A percentile compares a stretch with the other conserved stretches of the same genome.
Conservation (phyloP, 768 basidiomycete genomes). For the Tulasnella sp. region DNA sequence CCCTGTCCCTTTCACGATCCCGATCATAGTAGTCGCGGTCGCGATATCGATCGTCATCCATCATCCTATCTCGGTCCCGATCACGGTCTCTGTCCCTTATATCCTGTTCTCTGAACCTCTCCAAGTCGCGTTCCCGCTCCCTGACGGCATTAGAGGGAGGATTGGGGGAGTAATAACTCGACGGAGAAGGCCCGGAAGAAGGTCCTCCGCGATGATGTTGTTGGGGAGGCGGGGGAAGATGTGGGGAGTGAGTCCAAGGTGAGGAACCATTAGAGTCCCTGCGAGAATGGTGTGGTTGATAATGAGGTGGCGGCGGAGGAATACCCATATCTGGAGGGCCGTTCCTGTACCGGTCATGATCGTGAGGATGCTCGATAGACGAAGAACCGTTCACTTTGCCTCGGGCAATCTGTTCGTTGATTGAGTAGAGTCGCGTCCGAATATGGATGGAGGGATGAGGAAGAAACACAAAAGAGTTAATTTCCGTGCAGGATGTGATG, state of each 20-base stretch:
- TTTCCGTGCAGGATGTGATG: background rate
- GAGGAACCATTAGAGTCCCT: no score
- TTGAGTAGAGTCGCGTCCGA: constrained; percentile 3
- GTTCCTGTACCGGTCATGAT: background rate
- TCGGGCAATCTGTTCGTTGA: no score
- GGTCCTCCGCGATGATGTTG: constrained; percentile 1
- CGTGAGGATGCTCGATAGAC: background rate
- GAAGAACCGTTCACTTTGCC: constrained; percentile 7
- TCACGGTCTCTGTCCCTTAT: background rate
- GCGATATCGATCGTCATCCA: background rate
- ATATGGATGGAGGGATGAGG: background rate
- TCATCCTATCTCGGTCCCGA: background rate
- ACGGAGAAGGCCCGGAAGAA: constrained; percentile 5
- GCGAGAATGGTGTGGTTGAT: background rate
- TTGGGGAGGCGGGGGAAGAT: background rate
- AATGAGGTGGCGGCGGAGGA: background rate
- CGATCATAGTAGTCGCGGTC: constrained; percentile 10
- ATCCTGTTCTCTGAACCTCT: background rate
- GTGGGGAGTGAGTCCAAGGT: no score
- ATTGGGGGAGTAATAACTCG: background rate
- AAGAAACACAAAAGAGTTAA: background rate
- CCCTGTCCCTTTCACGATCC: background rate
- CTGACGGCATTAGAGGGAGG: background rate
- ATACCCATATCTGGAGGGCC: no score
- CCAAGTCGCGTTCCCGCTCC: constrained; percentile 1